Evolutionary conservation across 1,284 basidiomycete species (phyloP).

Genomic region (Porodaedalea pini): DNA sequence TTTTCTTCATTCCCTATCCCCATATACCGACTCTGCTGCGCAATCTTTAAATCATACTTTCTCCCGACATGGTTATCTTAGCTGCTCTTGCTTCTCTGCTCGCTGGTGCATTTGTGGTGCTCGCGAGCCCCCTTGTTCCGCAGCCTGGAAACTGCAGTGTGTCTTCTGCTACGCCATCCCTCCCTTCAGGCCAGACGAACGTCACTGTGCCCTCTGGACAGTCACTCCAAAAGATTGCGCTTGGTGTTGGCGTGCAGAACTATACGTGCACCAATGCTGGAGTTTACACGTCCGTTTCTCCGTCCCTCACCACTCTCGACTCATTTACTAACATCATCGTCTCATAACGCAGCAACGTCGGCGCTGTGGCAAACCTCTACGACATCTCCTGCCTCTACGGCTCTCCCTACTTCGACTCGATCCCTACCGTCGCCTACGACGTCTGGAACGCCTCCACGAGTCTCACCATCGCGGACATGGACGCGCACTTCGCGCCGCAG

Average conservation of each 20-base stretch:
- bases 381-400: constrained; percentile 54
- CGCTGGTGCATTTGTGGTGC: background rate
- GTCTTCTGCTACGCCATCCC: constrained; percentile 22
- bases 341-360: constrained; percentile 31
- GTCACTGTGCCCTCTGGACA: constrained; percentile 33
- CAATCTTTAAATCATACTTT: background rate
- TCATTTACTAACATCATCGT: background rate
- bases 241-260: constrained; percentile 47
- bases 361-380: constrained; percentile 56
- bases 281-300: constrained; percentile 35
- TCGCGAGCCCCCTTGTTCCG: background rate
- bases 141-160: constrained; percentile 22
- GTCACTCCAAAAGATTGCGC: constrained; percentile 39
- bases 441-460: constrained; percentile 35
- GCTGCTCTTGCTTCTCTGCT: constrained; percentile 8
- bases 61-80: constrained; percentile 11
- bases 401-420: constrained; percentile 35
- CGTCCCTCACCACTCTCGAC: background rate
- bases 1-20: background rate
- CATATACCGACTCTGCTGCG: background rate
- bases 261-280: constrained; percentile 37
- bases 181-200: constrained; percentile 28
- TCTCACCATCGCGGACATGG: constrained; percentile 36
- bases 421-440: constrained; percentile 41
- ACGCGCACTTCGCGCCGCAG: constrained; percentile 30